Conservation (phyloP, 352 stramenopile species). For the Aphanomyces astaci region DNA sequence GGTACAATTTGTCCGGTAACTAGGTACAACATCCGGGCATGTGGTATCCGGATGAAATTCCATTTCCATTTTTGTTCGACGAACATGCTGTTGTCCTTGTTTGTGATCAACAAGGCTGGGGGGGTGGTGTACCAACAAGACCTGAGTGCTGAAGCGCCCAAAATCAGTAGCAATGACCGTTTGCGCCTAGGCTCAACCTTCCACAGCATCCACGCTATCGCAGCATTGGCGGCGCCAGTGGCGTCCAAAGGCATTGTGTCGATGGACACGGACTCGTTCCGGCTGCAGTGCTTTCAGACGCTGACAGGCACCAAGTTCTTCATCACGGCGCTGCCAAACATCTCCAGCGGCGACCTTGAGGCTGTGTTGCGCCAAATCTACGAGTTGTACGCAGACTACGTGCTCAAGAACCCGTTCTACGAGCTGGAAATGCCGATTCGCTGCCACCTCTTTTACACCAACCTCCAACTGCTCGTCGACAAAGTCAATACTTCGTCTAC, state of each 20-base stretch:
- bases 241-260: conserved; percentile 83
- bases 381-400: conserved; percentile 92
- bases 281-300: conserved; percentile 89
- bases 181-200: conserved; percentile 91
- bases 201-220: conserved; percentile 91
- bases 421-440: conserved; percentile 93
- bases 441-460: conserved; percentile 86
- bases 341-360: conserved; percentile 54
- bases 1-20: too few species aligned
- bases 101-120: conserved; percentile 92
- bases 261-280: conserved; percentile 88
- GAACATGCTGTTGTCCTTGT: conserved; percentile 87
- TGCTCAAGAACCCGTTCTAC: conserved; percentile 96
- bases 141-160: conserved; percentile 71
- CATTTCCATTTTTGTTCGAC: too few species aligned
- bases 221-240: conserved; percentile 74
- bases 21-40: background rate
- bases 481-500: conserved; percentile 58
- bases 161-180: conserved; percentile 88
- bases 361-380: conserved; percentile 83
- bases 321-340: conserved; percentile 81
- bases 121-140: conserved; percentile 91
- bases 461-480: conserved; percentile 84
- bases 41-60: background rate
- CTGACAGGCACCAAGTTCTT: conserved; percentile 91